Base-by-base conservation (phyloP, 1,284 basidiomycete species). In the Rhizoctonia solani region DNA sequence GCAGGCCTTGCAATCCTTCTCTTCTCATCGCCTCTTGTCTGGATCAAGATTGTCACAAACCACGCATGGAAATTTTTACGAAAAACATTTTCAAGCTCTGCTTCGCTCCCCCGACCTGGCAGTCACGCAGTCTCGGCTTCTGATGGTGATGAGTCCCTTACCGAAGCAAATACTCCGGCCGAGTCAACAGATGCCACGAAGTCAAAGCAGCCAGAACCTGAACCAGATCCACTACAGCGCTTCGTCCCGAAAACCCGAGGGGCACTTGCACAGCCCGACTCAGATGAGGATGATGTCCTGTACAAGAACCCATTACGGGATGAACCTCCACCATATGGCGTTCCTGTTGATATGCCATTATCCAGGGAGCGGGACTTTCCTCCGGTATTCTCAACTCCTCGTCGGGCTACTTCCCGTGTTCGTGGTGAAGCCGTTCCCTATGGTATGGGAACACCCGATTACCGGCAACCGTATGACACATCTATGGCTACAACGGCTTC, bases 1-100 rank as follows among this genome's bases (percentile, higher is more conserved):
- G 70, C 56, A n/a, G 70, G 59, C 41, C 56, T 71, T 53, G 61
- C 61, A 11, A 27, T 55, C 9, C 52, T 70, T 6, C 67, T 71
- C 9, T 53, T 61, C 25, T 52, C 56, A 14, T 29, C 58, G 6
- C 70, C 70, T 11, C 34, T 53, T 23, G 59, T 39, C 19, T 63
- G 47, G 59, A 34, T 63, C 25, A 30, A 37, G 16, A 3, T 63
- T 8, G 49, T 63, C 32, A 63, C 34, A 1, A 32, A 32, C 21
- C 46, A 53, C 5, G 47, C 59, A 6, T 53, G 59, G 59, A 21
- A 30, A 8, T 39, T 34, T 23, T 14, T 63, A 13, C 46, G 23
- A 37, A 63, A 53, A 47, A 49, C 30, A 6, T 63, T 63, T 19
- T 52, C 59, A 14, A 41, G 58, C 21, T 63, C 59, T 29, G 49